These are phyloP conservation scores for Pseudogymnoascus sp. DNA, from an alignment of 2,329 filamentous ascomycete genomes.

Conservation along the genomic window DNA sequence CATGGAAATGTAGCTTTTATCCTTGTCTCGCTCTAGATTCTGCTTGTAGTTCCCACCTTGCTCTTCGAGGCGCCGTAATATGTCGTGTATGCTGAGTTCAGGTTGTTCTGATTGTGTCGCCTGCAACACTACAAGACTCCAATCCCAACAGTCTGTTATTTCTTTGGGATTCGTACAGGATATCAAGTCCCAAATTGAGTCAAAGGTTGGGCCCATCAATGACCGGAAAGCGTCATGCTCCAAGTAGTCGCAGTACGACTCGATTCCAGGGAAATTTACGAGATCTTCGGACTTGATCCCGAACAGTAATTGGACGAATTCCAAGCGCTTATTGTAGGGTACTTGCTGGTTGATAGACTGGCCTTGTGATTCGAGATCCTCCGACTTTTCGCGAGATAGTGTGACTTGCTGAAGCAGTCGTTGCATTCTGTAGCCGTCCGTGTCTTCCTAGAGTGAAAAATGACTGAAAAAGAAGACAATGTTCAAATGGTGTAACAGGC, in stretches of 20 bases:
- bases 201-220: background rate
- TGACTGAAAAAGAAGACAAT: background rate
- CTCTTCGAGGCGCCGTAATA: background rate
- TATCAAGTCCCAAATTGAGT: background rate
- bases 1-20: background rate
- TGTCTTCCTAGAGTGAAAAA: background rate
- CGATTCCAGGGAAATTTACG: background rate
- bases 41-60: background rate
- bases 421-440: background rate
- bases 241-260: background rate
- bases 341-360: background rate
- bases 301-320: background rate
- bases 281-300: background rate
- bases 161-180: background rate
- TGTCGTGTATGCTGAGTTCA: background rate
- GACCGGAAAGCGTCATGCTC: background rate
- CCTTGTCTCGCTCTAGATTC: background rate
- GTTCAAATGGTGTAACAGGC: background rate
- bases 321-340: background rate
- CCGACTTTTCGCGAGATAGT: background rate
- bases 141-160: background rate
- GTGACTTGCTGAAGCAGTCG: background rate
- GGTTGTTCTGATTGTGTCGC: background rate
- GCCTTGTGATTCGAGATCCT: background rate
- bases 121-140: background rate